Conservation (phyloP, 805 yeast genomes). For the Starmera pachycereana region DNA sequence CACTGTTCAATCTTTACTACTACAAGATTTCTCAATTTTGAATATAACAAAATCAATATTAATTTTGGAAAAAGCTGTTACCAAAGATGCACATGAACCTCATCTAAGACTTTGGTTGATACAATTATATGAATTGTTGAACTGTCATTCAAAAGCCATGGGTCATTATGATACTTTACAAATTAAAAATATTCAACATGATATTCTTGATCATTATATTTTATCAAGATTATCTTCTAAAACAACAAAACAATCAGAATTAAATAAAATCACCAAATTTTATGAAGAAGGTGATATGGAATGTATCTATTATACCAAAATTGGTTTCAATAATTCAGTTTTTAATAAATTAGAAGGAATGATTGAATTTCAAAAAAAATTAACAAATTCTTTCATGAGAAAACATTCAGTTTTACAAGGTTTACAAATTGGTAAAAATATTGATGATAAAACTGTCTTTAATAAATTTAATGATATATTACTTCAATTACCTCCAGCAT, state of each 20-base stretch:
- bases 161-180: conserved; percentile 43
- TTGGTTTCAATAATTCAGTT: conserved; percentile 47
- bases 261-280: conserved; percentile 31
- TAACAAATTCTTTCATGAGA: conserved; percentile 34
- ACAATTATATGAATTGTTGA: conserved; percentile 48
- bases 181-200: conserved; percentile 69
- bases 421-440: conserved; percentile 16
- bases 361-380: conserved; percentile 43
- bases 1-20: conserved; percentile 31
- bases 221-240: conserved; percentile 37
- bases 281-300: conserved; percentile 47
- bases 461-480: conserved; percentile 23
- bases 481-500: neutral
- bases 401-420: conserved; percentile 19
- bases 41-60: conserved; percentile 32
- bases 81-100: conserved; percentile 60
- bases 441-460: conserved; percentile 17
- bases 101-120: conserved; percentile 64
- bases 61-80: conserved; percentile 46
- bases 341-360: conserved; percentile 63
- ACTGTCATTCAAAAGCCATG: conserved; percentile 39
- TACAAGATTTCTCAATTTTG: conserved; percentile 11
- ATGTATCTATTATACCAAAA: conserved; percentile 34
- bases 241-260: conserved; percentile 30
- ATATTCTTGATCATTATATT: conserved; percentile 49